Evolutionary conservation across 257 asterid species (phyloP), one percentile per base, ranked within the genome.

Genomic region (Lithospermum erythrorhizon): DNA sequence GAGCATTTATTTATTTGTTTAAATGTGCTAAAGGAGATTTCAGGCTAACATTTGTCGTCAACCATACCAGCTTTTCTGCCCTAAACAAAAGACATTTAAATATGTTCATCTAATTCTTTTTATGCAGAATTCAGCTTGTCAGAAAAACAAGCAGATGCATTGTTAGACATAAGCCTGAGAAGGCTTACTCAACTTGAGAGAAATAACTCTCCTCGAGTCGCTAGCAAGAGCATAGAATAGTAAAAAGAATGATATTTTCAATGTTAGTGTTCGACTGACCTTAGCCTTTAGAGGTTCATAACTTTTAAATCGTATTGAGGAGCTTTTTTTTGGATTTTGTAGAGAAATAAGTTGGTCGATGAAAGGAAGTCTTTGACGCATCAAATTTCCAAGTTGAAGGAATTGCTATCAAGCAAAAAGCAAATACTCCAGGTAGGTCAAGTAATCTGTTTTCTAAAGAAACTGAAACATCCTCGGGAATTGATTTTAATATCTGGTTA

Each of bases 141-240:
- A 62, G 98, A 89, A 53, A 89, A 89, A 80, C 98, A 93, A 76
- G 94, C 97, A 55, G 97, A 93, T 55, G 96, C 98, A 45, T 81
- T 93, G 70, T 60, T 93, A 80, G 98, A 93, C 80, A 86, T 93
- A 73, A 93, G 90, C 85, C 89, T 93, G 69, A 83, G 96, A 80
- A 85, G 81, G 83, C 83, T 93, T 51, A 84, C 97, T 21, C 85
- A 78, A 58, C 97, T 89, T 21, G 97, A 93, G 95, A 97, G 88
- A 78, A 64, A 68, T 57, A 58, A 59, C 66, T 70, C 66, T 56
- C 61, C 47, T 55, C 65, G 55, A 57, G 37, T 19, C 48, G 20
- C 35, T 55, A 35, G 5, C 23, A 55, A 22, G 17, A 55, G 4
- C 13, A 23, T 55, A 55, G 17, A 56, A 56, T 22, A 19, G 30